Conservation (phyloP, 306 rosid genomes). For the Hippophae rhamnoides region DNA sequence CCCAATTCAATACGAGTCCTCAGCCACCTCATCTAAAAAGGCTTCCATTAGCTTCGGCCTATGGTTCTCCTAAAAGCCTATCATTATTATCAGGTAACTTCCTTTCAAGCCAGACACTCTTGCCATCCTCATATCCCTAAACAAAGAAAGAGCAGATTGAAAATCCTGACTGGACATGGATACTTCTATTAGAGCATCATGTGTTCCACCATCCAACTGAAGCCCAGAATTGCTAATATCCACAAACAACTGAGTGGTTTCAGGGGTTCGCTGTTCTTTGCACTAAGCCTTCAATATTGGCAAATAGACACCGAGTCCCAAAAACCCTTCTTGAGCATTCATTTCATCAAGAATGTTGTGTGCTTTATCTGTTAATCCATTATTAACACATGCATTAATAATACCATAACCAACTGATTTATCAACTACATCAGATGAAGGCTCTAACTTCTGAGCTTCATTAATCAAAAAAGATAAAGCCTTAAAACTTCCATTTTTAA, state of each 20-base stretch:
- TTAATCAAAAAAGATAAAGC: constrained; percentile 58
- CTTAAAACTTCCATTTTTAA: constrained; percentile 44
- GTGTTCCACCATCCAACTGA: constrained; percentile 49
- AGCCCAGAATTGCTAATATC: constrained; percentile 77
- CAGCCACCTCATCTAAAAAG: constrained; percentile 84
- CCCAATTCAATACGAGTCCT: constrained; percentile 72
- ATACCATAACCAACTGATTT: constrained; percentile 62
- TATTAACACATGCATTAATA: constrained; percentile 65
- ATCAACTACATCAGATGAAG: constrained; percentile 31
- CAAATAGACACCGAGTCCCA: constrained; percentile 77
- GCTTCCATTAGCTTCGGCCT: constrained; percentile 97
- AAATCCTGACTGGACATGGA: constrained; percentile 88
- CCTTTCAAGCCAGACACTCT: constrained; percentile 67
- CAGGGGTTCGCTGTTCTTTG: constrained; percentile 71
- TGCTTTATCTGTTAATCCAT: constrained; percentile 68
- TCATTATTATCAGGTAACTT: constrained; percentile 86
- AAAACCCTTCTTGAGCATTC: constrained; percentile 57
- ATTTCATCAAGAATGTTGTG: constrained; percentile 74
- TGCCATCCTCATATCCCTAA: constrained; percentile 83
- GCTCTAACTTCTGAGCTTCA: constrained; percentile 65
- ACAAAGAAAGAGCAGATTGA: constrained; percentile 75
- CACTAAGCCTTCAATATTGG: constrained; percentile 89
- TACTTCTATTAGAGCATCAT: constrained; percentile 69
- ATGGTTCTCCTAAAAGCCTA: constrained; percentile 87
- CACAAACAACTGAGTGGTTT: constrained; percentile 74